Conservation (phyloP, 805 yeast species). For the Wickerhamiella brachini region DNA sequence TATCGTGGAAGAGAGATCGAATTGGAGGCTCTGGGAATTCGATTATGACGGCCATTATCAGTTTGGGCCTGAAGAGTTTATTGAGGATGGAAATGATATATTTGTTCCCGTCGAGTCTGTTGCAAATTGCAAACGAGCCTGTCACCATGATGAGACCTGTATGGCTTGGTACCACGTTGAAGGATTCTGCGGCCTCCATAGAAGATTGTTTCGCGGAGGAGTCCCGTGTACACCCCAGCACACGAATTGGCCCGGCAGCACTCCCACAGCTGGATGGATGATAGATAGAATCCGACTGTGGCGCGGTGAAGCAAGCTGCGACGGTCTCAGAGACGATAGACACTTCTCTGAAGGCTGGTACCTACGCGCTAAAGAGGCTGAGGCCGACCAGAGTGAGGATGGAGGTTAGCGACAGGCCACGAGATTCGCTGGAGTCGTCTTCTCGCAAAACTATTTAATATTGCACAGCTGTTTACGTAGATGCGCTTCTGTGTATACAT, state of each 20-base stretch:
- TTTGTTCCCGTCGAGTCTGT: conserved; percentile 1
- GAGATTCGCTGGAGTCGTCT: too few relatives aligned
- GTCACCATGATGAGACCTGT: conserved; percentile 7
- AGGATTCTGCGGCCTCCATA: conserved; percentile 6
- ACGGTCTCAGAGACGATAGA: background rate
- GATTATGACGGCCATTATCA: background rate
- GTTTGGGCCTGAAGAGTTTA: background rate
- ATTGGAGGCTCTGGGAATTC: conserved; percentile 15
- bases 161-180: conserved; percentile 11
- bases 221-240: background rate
- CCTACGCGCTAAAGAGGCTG: conserved; percentile 4
- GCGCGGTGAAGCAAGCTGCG: background rate
- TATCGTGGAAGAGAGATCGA: conserved; percentile 12
- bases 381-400: too few relatives aligned
- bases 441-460: too few relatives aligned
- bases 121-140: conserved; percentile 7
- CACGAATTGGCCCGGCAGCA: background rate
- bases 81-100: background rate
- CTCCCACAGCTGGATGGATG: background rate
- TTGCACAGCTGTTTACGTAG: too few relatives aligned
- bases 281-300: background rate
- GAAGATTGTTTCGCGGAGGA: background rate
- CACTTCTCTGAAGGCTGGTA: conserved; percentile 16
- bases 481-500: too few relatives aligned
- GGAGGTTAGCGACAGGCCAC: too few relatives aligned